Base-by-base conservation (phyloP, 331 rosid species). In the Pyrus hybrid region DNA sequence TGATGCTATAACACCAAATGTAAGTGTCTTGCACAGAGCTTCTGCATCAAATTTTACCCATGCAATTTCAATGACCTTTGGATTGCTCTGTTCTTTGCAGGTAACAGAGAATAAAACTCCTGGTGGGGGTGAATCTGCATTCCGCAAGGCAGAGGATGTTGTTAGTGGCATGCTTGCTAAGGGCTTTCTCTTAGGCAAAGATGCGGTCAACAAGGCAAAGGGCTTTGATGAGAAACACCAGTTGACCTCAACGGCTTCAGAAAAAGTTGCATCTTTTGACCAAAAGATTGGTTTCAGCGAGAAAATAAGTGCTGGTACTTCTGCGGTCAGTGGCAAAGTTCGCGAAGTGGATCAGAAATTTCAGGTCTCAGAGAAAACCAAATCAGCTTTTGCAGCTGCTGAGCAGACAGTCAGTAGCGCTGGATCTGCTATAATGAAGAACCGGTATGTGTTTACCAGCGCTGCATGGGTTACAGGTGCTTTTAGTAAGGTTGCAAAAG, bases 361-460 rank as follows among this genome's bases (percentile, higher is more conserved):
- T 75, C 99, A 90, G 83, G 97, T 94, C 80, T 94, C 99, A 0
- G 99, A 90, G 76, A 94, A 94, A 85, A 92, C 99, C 70, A 94
- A 90, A 81, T 86, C 97, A 21, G 99, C 97, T 78, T 82, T 94
- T 79, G 90, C 97, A 13, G 99, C 83, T 67, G 97, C 99, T 22
- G 99, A 90, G 80, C 92, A 90, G 82, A 90, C 83, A 68, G 97
- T 92, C 62, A 90, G 91, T 67, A 86, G 22, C 37, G 97, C 97
- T 56, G 99, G 99, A 71, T 89, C 99, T 77, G 93, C 99, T 72
- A 82, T 94, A 22, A 94, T 94, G 99, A 92, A 90, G 82, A 94
- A 94, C 69, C 88, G 97, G 56, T 92, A 88, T 29, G 71, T 94
- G 33, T 85, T 88, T 78, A 92, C 93, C 1, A 88, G 97, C 33